A percentile compares a stretch with the other conserved stretches of the same genome.
Conservation (phyloP, 371 early-diverging fungal genomes). For the Rhizomucor miehei region DNA sequence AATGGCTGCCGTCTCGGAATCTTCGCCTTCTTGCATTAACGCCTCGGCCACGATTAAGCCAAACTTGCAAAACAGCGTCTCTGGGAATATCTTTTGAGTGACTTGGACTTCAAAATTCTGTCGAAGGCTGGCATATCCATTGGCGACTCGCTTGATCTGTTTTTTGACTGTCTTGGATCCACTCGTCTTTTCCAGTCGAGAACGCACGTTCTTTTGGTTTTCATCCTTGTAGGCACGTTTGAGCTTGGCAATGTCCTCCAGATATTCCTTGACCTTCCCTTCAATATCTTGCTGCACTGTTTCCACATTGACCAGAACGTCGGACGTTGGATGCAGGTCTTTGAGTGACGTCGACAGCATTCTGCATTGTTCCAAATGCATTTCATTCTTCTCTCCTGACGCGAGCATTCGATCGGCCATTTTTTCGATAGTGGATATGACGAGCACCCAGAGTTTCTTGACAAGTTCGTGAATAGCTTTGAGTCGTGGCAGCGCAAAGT, state of each 20-base stretch:
- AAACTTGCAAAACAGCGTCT: conserved; percentile 12
- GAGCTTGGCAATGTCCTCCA: conserved; percentile 27
- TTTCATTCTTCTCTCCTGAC: conserved; percentile 8
- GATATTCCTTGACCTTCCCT: conserved; percentile 34
- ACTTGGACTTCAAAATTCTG: conserved; percentile 15
- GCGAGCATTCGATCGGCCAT: conserved; percentile 33
- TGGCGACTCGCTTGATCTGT: conserved; percentile 54
- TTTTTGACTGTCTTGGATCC: conserved; percentile 59
- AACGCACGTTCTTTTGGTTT: conserved; percentile 40
- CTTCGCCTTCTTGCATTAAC: conserved; percentile 68
- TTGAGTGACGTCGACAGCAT: conserved; percentile 13
- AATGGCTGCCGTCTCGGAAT: conserved; percentile 49
- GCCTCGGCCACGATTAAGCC: conserved; percentile 51
- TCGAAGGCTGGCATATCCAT: conserved; percentile 10
- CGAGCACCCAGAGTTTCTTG: conserved; percentile 26
- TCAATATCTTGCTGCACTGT: conserved; percentile 9
- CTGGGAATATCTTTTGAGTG: conserved; percentile 22
- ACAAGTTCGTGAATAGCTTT: conserved; percentile 19
- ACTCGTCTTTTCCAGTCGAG: conserved; percentile 55
- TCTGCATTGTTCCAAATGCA: conserved; percentile 10
- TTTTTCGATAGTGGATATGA: conserved; percentile 30
- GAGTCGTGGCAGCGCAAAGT: conserved; percentile 27
- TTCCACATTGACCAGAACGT: conserved; percentile 12
- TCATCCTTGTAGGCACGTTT: conserved; percentile 19
- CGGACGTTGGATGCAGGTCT: conserved; percentile 11